Evolutionary conservation across 2,329 filamentous ascomycete species (phyloP).

Genomic region (Cytospora mali): DNA sequence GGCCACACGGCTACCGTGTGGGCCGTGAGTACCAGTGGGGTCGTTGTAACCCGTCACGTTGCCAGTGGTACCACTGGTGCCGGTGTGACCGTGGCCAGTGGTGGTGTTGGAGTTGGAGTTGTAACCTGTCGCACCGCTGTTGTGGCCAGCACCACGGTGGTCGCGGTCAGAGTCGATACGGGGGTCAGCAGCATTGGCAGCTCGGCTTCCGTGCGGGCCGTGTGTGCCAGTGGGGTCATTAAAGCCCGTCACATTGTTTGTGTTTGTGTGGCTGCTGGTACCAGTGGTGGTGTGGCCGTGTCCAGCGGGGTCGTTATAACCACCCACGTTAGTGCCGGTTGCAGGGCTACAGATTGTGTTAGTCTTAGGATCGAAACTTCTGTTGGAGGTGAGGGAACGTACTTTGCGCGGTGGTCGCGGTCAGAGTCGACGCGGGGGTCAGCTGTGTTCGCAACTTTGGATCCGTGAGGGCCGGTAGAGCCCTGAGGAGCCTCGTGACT

Average conservation of each 20-base stretch:
- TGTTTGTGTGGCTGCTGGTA: background rate
- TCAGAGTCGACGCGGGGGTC: constrained; percentile 54
- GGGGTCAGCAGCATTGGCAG: constrained; percentile 53
- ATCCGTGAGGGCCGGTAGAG: constrained; percentile 42
- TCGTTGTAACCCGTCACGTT: constrained; percentile 36
- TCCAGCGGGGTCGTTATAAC: constrained; percentile 29
- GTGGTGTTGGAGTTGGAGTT: too few relatives aligned
- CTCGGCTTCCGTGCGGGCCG: constrained; percentile 48
- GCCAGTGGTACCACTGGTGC: constrained; percentile 32
- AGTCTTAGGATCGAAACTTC: constrained; percentile 35
- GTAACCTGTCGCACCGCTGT: constrained; percentile 28
- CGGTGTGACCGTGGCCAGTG: constrained; percentile 32
- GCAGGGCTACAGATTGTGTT: constrained; percentile 34
- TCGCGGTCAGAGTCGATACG: constrained; percentile 55
- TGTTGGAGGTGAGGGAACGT: constrained; percentile 22
- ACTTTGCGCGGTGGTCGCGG: constrained; percentile 31
- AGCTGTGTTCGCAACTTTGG: constrained; percentile 46
- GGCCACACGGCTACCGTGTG: constrained; percentile 38
- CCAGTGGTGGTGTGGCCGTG: background rate
- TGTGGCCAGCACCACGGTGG: constrained; percentile 33
- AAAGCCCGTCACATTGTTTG: constrained; percentile 30
- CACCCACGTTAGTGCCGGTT: constrained; percentile 38
- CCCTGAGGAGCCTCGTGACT: constrained; percentile 35
- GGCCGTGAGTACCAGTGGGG: constrained; percentile 37
- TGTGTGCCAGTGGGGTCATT: constrained; percentile 38